These are phyloP conservation scores for Coemansia sp. DNA, from an alignment of 371 early-diverging fungal species.

Conservation along the genomic window DNA sequence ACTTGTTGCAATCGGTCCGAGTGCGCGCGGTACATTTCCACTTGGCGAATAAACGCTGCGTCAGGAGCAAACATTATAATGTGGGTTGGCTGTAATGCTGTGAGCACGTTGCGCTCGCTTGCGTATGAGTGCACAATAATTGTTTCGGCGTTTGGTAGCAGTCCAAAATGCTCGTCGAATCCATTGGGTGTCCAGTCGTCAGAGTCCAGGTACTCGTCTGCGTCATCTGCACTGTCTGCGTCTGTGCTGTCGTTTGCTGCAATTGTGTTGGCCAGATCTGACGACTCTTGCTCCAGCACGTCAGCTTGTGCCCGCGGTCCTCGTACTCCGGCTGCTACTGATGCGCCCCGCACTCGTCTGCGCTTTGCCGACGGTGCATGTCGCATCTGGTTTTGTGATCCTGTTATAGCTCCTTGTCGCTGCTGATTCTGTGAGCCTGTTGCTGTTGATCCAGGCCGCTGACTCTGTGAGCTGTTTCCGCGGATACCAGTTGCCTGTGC, in stretches of 20 bases:
- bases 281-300: constrained; percentile 33
- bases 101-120: constrained; percentile 58
- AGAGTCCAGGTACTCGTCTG: constrained; percentile 11
- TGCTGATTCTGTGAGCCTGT: not conserved
- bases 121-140: constrained; percentile 71
- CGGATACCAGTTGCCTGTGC: constrained; percentile 17
- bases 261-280: constrained; percentile 15
- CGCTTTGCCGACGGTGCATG: constrained; percentile 70
- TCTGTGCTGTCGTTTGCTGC: not conserved
- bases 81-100: constrained; percentile 71
- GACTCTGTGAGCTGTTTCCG: not conserved
- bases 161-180: constrained; percentile 47
- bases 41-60: constrained; percentile 78
- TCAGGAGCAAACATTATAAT: constrained; percentile 91
- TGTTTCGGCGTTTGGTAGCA: constrained; percentile 32
- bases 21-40: constrained; percentile 78
- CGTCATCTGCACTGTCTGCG: not conserved
- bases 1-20: constrained; percentile 59
- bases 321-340: constrained; percentile 39
- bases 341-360: constrained; percentile 75
- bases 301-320: constrained; percentile 41
- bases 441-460: not conserved
- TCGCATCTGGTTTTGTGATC: not conserved
- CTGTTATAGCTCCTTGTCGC: not conserved
- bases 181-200: constrained; percentile 13